Conservation (phyloP, 768 basidiomycete genomes). For the Tephrocybe sp. region DNA sequence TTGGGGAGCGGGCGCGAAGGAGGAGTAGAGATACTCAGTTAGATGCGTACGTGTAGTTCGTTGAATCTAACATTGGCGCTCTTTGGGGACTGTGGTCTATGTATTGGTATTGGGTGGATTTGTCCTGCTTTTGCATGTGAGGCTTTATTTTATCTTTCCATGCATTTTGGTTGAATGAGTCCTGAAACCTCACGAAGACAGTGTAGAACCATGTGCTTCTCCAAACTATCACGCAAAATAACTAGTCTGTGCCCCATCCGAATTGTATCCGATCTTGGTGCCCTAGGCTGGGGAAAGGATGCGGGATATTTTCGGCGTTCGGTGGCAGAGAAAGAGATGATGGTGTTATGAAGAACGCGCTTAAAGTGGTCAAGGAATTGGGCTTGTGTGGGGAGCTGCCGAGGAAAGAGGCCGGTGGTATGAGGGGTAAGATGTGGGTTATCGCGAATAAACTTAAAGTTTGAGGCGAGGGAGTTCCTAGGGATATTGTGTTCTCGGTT, state of each 20-base stretch:
- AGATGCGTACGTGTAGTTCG: too few relatives aligned
- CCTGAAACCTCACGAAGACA: too few relatives aligned
- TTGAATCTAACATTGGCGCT: too few relatives aligned
- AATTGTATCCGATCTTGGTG: background rate
- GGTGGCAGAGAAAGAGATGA: slow-evolving; percentile 9
- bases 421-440: slow-evolving; percentile 6
- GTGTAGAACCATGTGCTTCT: too few relatives aligned
- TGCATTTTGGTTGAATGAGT: too few relatives aligned
- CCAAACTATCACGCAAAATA: too few relatives aligned
- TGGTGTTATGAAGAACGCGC: slow-evolving; percentile 1
- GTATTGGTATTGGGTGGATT: too few relatives aligned
- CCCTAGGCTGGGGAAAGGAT: background rate
- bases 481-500: slow-evolving; percentile 42
- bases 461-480: slow-evolving; percentile 32
- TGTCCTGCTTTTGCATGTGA: too few relatives aligned
- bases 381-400: slow-evolving; percentile 2
- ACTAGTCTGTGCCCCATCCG: too few relatives aligned
- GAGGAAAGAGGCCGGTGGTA: slow-evolving; percentile 2
- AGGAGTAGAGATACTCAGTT: background rate
- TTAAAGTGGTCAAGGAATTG: slow-evolving; percentile 6
- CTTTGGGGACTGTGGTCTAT: too few relatives aligned
- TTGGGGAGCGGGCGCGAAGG: slow-evolving; percentile 24
- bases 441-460: slow-evolving; percentile 5
- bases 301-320: slow-evolving; percentile 9
- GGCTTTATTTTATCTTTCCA: too few relatives aligned